phyloP scores from a whole-genome alignment of 1,139 yeast genomes.

The Petasospora fabianii region DNA sequence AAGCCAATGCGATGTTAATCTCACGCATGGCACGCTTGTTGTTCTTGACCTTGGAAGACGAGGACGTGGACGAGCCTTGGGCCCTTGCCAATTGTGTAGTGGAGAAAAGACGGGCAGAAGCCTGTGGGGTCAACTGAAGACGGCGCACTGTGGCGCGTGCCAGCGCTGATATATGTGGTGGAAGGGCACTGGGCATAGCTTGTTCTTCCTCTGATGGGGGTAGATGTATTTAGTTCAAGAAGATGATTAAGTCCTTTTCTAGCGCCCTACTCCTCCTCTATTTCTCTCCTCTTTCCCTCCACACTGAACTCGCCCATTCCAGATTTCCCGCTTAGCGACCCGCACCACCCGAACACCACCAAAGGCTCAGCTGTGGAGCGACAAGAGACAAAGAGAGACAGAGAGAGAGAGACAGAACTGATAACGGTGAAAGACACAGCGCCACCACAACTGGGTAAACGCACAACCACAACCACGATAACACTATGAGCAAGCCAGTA shows the following conservation, averaged over 20 bases:
- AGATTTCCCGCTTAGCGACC: too few species aligned
- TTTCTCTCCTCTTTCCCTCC: too few species aligned
- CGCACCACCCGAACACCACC: slow-evolving; percentile 1
- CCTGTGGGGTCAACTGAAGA: not conserved
- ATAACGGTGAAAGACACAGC: not conserved
- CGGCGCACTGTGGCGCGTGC: slow-evolving; percentile 11
- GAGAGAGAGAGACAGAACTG: too few species aligned
- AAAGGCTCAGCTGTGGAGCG: too few species aligned
- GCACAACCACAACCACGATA: too few species aligned
- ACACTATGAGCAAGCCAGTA: slow-evolving; percentile 35
- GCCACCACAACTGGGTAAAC: not conserved
- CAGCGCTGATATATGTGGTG: slow-evolving; percentile 5
- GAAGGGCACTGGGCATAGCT: slow-evolving; percentile 5
- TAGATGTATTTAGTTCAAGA: too few species aligned
- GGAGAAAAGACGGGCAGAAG: slow-evolving; percentile 7
- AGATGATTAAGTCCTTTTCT: too few species aligned
- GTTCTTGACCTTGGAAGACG: slow-evolving; percentile 1
- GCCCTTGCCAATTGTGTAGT: slow-evolving; percentile 5
- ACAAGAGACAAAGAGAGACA: too few species aligned
- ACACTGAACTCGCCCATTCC: too few species aligned
- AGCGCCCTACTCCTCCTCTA: too few species aligned
- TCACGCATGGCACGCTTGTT: slow-evolving; percentile 20
- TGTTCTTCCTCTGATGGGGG: too few species aligned
- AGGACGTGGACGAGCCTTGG: not conserved
- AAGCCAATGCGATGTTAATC: slow-evolving; percentile 31